A percentile compares a stretch with the other conserved stretches of the same genome.
phyloP scores from a whole-genome alignment of 2,329 filamentous ascomycete species.

The Clonostachys byssicola region DNA sequence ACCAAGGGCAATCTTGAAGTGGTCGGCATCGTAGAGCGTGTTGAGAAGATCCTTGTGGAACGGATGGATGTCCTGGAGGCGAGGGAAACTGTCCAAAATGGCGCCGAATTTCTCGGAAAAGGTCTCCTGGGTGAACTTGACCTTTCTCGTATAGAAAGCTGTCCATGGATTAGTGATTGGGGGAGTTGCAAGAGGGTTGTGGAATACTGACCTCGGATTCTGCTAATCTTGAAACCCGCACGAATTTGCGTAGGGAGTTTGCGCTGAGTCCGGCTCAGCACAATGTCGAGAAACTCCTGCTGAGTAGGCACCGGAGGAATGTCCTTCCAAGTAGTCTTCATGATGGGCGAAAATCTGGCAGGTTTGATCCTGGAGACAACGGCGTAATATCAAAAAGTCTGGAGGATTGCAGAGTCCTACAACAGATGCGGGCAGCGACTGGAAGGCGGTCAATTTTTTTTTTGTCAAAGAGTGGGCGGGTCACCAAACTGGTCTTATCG shows the following conservation, averaged over 20 bases:
- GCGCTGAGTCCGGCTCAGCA: slow-evolving; percentile 88
- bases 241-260: slow-evolving; percentile 93
- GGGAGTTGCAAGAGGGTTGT: slow-evolving; percentile 1
- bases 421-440: neutral
- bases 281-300: slow-evolving; percentile 97
- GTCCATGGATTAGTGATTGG: slow-evolving; percentile 2
- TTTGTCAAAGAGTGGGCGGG: slow-evolving; percentile 3
- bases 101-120: slow-evolving; percentile 89
- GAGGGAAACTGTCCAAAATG: slow-evolving; percentile 90
- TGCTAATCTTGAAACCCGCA: slow-evolving; percentile 87
- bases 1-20: slow-evolving; percentile 94
- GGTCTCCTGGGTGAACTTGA: slow-evolving; percentile 97
- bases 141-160: slow-evolving; percentile 95
- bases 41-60: slow-evolving; percentile 85
- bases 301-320: slow-evolving; percentile 86
- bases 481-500: slow-evolving; percentile 2
- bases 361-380: neutral
- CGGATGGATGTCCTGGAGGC: slow-evolving; percentile 90
- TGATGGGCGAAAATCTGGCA: slow-evolving; percentile 23
- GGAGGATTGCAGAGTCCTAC: neutral
- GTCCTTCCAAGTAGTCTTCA: slow-evolving; percentile 67
- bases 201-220: slow-evolving; percentile 62
- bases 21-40: slow-evolving; percentile 97
- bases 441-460: slow-evolving; percentile 12
- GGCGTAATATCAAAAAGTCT: neutral